Base-by-base conservation (phyloP, 2,329 filamentous ascomycete species). In the Exophiala sp. region DNA sequence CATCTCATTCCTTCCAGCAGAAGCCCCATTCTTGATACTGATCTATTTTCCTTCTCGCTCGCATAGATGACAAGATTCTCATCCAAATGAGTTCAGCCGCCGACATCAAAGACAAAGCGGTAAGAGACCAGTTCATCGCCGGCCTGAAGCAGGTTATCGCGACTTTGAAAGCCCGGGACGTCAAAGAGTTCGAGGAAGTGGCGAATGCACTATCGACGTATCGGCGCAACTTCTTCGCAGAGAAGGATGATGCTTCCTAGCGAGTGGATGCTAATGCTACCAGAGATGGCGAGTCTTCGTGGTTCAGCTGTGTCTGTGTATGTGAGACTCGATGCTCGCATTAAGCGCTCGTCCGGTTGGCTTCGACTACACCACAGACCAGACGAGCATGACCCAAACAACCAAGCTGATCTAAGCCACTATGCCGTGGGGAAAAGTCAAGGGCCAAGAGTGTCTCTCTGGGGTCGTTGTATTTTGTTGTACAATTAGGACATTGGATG, bases 41-140 rank as follows among this genome's bases (percentile, higher is more conserved):
- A 51, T 29, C 7, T 42, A 37, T 58, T 45, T 46, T 59, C 62
- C 66, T 70, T 65, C 70, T 62, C 42, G 62, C 56, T 46, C 14
- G 14, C 19, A 58, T 64, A 75, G 73, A 75, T 68, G 73, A 76
- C 60, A 73, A 73, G 58, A 73, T 76, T 23, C 66, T 76, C 39
- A 65, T 73, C 45, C 68, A 75, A 54, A 69, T 76, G 68, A 72
- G 72, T 46, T 69, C 71, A 22, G 63, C 70, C 21, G 66, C 67
- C 47, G 72, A 74, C 50, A 70, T 72, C 45, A 66, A 68, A 58
- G 71, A 70, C 37, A 62, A 68, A 53, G 65, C 70, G 64, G 68
- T 72, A 53, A 67, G 66, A 58, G 67, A 71, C 51, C 58, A 62
- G 47, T 76, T 73, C 55, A 63, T 71, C 43, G 60, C 65, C 44